Percentiles rank a stretch among this genome's conserved stretches.
phyloP scores from a whole-genome alignment of 495 filamentous ascomycete genomes.

The Tuber indicum region DNA sequence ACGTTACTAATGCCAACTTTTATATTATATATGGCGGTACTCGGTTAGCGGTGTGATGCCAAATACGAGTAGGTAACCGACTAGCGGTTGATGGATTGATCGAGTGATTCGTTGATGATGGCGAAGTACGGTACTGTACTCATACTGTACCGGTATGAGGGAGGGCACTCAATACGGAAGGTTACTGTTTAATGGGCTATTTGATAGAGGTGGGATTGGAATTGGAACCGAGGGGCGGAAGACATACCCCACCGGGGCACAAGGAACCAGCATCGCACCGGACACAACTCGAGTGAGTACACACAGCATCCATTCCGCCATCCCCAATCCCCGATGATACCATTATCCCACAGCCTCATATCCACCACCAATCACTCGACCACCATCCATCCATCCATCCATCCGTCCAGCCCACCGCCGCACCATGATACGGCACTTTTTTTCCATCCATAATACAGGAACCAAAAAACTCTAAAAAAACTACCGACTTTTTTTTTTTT shows the following conservation, averaged over 20 bases:
- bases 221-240: not conserved
- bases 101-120: not conserved
- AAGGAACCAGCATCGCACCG: not conserved
- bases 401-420: no score
- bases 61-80: not conserved
- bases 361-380: not conserved
- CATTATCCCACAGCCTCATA: not conserved
- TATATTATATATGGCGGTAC: not conserved
- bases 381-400: not conserved
- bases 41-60: not conserved
- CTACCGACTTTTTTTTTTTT: not conserved
- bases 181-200: not conserved
- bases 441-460: no score
- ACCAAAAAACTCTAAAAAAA: not conserved
- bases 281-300: not conserved
- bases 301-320: not conserved
- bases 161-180: not conserved
- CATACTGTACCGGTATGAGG: no score
- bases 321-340: no score
- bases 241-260: not conserved
- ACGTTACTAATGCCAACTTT: not conserved
- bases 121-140: no score
- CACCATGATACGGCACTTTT: not conserved
- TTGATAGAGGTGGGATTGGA: no score
- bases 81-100: not conserved